These are phyloP conservation scores for Volvariella volvacea DNA, from an alignment of 1,284 basidiomycete genomes.

Conservation along the genomic window DNA sequence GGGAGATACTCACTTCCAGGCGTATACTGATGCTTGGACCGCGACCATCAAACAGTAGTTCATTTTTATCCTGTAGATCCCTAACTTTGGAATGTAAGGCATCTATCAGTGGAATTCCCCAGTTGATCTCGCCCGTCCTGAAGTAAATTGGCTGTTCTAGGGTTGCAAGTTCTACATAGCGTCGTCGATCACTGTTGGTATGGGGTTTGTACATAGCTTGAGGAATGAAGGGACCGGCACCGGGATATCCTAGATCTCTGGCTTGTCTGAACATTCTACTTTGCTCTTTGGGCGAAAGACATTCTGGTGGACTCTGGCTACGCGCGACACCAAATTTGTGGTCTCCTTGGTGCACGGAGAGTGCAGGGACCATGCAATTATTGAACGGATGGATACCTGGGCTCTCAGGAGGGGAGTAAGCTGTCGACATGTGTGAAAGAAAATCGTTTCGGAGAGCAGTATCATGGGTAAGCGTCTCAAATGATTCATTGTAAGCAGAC, in stretches of 20 bases:
- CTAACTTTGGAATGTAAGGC: conserved; percentile 46
- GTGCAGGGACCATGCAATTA: too few relatives aligned
- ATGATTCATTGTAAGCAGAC: too few relatives aligned
- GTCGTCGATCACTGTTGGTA: conserved; percentile 64
- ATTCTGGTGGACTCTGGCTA: too few relatives aligned
- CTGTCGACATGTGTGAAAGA: too few relatives aligned
- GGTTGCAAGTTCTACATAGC: conserved; percentile 63
- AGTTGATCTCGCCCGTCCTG: conserved; percentile 40
- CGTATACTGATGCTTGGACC: conserved; percentile 74
- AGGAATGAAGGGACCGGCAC: conserved; percentile 45
- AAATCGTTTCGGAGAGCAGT: too few relatives aligned
- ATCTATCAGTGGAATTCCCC: conserved; percentile 47
- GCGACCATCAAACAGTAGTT: conserved; percentile 56
- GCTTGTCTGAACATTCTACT: conserved; percentile 34
- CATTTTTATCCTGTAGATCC: conserved; percentile 48
- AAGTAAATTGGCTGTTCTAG: conserved; percentile 62
- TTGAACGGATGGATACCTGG: too few relatives aligned
- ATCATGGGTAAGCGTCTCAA: too few relatives aligned
- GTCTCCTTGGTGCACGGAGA: too few relatives aligned
- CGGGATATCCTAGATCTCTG: conserved; percentile 20
- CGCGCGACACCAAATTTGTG: too few relatives aligned
- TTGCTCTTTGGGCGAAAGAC: conserved; percentile 25
- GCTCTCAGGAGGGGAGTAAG: too few relatives aligned
- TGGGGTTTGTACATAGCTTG: conserved; percentile 67
- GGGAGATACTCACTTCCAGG: conserved; percentile 42